Conservation (phyloP, 2,329 filamentous ascomycete species). For the Juglanconis juglandina region DNA sequence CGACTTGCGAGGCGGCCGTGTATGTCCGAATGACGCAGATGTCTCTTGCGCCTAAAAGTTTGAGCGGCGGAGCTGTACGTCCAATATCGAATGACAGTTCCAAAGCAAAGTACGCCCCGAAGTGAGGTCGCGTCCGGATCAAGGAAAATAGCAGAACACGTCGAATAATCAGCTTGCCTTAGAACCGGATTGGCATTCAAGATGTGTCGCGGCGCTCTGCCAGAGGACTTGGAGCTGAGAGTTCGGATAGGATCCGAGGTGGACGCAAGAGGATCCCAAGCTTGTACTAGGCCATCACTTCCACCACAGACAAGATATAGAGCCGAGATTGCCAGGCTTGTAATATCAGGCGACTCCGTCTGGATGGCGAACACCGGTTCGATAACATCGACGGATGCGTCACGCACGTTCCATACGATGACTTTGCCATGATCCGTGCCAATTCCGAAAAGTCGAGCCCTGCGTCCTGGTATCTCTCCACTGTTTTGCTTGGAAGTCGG, state of each 20-base stretch:
- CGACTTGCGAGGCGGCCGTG: constrained; percentile 50
- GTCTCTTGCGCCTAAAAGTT: constrained; percentile 74
- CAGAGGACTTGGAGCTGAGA: constrained; percentile 79
- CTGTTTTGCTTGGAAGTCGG: constrained; percentile 36
- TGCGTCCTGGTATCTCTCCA: constrained; percentile 75
- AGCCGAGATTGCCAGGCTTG: constrained; percentile 76
- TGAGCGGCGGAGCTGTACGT: constrained; percentile 82
- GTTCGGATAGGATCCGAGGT: constrained; percentile 75
- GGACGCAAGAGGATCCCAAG: constrained; percentile 93
- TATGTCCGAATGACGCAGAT: constrained; percentile 63
- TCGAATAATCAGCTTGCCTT: constrained; percentile 70
- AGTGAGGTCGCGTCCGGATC: constrained; percentile 85
- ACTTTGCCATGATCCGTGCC: constrained; percentile 78
- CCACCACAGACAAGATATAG: constrained; percentile 90
- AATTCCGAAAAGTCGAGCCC: constrained; percentile 74
- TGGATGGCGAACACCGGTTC: constrained; percentile 76
- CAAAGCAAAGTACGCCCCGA: constrained; percentile 82
- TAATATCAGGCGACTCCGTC: constrained; percentile 85
- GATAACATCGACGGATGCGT: constrained; percentile 56
- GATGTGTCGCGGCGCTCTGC: constrained; percentile 73
- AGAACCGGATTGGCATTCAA: constrained; percentile 52
- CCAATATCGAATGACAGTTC: constrained; percentile 88
- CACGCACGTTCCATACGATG: constrained; percentile 80
- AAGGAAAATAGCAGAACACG: constrained; percentile 77
- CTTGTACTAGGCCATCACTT: constrained; percentile 90